Percentiles rank a stretch among this genome's conserved stretches.
Conservation (phyloP, 1,139 yeast species). For the Diutina neorugosa region DNA sequence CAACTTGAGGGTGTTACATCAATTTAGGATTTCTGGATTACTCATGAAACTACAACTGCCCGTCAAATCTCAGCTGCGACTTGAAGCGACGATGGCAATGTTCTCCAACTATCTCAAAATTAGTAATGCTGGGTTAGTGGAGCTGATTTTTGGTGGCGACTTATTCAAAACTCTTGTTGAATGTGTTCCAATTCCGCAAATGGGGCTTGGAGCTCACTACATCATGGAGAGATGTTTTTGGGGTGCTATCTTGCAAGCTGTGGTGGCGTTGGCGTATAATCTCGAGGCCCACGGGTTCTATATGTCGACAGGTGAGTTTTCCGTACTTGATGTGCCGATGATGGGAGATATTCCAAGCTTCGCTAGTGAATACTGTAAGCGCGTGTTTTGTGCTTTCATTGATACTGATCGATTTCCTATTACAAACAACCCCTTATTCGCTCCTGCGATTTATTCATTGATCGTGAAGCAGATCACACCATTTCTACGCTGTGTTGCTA, state of each 20-base stretch:
- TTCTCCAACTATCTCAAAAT: slow-evolving; percentile 26
- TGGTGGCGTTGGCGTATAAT: slow-evolving; percentile 16
- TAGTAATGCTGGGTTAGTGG: slow-evolving; percentile 15
- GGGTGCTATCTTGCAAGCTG: slow-evolving; percentile 25
- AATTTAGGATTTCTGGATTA: slow-evolving; percentile 26
- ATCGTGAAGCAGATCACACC: slow-evolving; percentile 47
- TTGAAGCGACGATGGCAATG: slow-evolving; percentile 21
- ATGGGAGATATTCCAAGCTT: background rate
- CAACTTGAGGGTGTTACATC: slow-evolving; percentile 42
- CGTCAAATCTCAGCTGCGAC: background rate
- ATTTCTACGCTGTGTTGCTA: slow-evolving; percentile 54
- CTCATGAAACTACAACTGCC: slow-evolving; percentile 16
- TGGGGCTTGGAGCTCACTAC: slow-evolving; percentile 26
- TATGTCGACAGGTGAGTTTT: background rate
- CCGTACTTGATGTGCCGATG: slow-evolving; percentile 1
- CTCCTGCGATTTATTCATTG: slow-evolving; percentile 39
- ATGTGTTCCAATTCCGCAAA: slow-evolving; percentile 29
- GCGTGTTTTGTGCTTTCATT: slow-evolving; percentile 4
- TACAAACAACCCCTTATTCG: slow-evolving; percentile 15
- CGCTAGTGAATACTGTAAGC: background rate
- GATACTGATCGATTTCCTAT: slow-evolving; percentile 14
- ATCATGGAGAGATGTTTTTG: slow-evolving; percentile 29
- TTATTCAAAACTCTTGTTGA: slow-evolving; percentile 41
- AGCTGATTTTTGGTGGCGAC: slow-evolving; percentile 31
- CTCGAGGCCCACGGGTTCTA: slow-evolving; percentile 11